Base-by-base conservation (phyloP, 441 rosid species). In the Theobroma grandiflorum region DNA sequence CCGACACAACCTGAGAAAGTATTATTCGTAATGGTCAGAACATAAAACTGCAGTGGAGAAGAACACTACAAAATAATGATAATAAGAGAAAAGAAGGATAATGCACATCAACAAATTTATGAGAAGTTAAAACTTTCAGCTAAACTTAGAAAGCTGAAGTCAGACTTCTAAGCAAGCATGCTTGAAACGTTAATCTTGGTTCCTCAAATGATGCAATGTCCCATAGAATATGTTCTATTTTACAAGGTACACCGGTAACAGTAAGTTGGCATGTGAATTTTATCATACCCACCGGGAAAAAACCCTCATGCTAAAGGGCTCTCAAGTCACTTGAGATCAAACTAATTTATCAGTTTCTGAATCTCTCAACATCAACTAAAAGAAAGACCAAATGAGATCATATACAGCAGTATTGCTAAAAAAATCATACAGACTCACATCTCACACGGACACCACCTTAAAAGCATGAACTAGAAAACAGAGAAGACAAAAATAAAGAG, bases 1-100 rank as follows among this genome's bases (percentile, higher is more conserved):
- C 98, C 0, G 90, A 83, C 50, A 95, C 90, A 79, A 96, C 99
- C 98, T 94, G 93, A 1, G 31, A 72, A 79, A 68, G 93, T 68
- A 76, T 70, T 65, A 15, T 62, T 57, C 55, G 10, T 76, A 1
- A 11, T 35, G 8, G 38, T 65, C 50, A 75, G 42, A 66, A 31
- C 1, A 11, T 40, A 57, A 45, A 38, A 66, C 50, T 47, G 31
- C 43, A 42, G 50, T 14, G 6, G 7, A 2, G 11, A 35, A 12
- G 43, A 37, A 2, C 18, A 64, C 49, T 3, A 26, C 31, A 26
- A 26, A 26, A 26, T 26, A 26, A 26, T 26, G 31, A 26, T 26
- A 26, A 26, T 26, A 26, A 26, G 31, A 26, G 31, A 31, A 72
- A 4, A 2, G 2, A 69, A 45, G 15, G 40, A 14, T 49, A 75